Base-by-base conservation (phyloP, 2,329 filamentous ascomycete species). In the Arthrobotrys sinensis region DNA sequence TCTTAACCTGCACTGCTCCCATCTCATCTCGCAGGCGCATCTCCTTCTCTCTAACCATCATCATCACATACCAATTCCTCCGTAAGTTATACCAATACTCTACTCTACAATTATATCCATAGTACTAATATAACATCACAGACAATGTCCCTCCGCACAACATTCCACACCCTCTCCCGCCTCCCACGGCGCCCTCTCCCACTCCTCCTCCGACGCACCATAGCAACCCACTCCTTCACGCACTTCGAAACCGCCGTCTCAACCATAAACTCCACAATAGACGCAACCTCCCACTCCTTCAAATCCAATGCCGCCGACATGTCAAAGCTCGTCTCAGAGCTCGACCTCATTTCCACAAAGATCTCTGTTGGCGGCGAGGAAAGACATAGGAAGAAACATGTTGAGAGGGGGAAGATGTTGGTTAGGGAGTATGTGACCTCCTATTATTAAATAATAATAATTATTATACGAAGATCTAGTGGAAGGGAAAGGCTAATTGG, bases 401-500 rank as follows among this genome's bases (percentile, higher is more conserved):
- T 96, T 21, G 89, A 91, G 38, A 88, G 94, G 81, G 93, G 93
- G 80, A 98, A 98, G 88, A 97, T 98, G 94, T 88, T 99, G 71
- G 93, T 94, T 1, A 87, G 96, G 80, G 95, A 98, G 84, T 85
- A 81, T 80, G 83, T 80, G 40, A 11, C 6, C 3, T 62, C 19
- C 60, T n/a, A 10, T 40, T 19, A 3, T 28, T 32, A 19, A 19
- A 45, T 52, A 50, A n/a, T 40, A 69, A 11, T n/a, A 45, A 7
- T 40, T 2, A 28, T 8, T 38, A 14, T 19, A 7, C 12, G 19
- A 52, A 21, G 24, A 14, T n/a, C n/a, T n/a, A n/a, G n/a, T 55
- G 40, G 55, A 11, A 21, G 4, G 12, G 50, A 1, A 1, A 28
- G 50, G 36, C 32, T 52, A 34, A 34, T 24, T 21, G 34, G 24